Base-by-base conservation (phyloP, 2,329 filamentous ascomycete species). In the Aspergillus latus region DNA sequence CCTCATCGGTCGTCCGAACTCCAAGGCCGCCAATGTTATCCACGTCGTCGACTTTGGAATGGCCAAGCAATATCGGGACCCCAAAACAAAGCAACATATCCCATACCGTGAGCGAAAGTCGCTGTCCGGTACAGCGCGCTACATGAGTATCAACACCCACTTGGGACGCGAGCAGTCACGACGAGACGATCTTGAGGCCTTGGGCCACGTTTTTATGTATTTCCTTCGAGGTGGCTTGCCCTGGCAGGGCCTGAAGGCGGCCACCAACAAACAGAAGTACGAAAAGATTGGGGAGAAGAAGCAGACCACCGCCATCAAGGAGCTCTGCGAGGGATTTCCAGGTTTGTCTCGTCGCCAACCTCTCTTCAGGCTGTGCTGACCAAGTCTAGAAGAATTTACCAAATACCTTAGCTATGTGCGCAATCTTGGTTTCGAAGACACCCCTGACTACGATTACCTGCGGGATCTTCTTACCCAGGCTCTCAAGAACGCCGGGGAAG, bases 241-340 rank as follows among this genome's bases (percentile, higher is more conserved):
- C 54, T 88, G 85, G 85, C 85, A 88, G 71, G 85, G 85, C 53
- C 74, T 87, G 57, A 87, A 87, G 74, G 85, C 85, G 66, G 85
- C 85, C 13, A 88, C 85, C 54, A 88, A 88, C 77, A 88, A 99
- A 85, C 94, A 99, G 74, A 99, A 99, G 80, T 99, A 99, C 74
- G 94, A 99, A 79, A 97, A 97, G 84, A 99, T 99, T 76, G 94
- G 94, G 46, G 93, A 99, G 82, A 97, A 99, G 88, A 99, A 99
- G 82, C 94, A 97, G 80, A 97, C 93, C 0, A 97, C 94, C 21
- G 85, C 86, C 4, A 95, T 99, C 79, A 96, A 97, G 80, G 94
- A 99, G 68, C 85, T 99, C 13, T 97, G 93, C 73, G 92, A 97
- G 66, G 89, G 91, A 50, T 97, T 96, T 77, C 93, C 94, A 63